Base-by-base conservation (phyloP, 2,329 filamentous ascomycete genomes). In the Xylogone sp. region DNA sequence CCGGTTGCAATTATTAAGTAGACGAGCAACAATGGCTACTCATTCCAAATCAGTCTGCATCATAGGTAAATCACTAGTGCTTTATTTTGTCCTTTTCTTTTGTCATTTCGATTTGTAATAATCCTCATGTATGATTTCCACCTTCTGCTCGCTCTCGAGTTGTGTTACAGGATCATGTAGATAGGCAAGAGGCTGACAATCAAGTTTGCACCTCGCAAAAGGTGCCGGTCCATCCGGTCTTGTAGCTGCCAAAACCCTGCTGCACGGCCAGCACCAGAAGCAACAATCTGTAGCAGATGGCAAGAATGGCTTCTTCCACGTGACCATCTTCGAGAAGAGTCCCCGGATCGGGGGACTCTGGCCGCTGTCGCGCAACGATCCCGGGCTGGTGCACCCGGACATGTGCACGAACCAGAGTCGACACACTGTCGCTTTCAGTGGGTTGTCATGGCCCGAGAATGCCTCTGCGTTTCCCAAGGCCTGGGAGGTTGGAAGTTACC, bases 331-430 rank as follows among this genome's bases (percentile, higher is more conserved):
- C 61, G 90, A 95, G 46, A 71, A 77, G 16, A 78, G 83, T 45
- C 63, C 75, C 29, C 76, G 80, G 39, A 76, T 93, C 16, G 90
- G 89, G 10, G 90, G 90, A 0, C 78, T 94, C n/a, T 95, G 90
- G 90, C 85, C 86, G 3, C 70, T 73, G 1, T 65, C 68, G 67
- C 69, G 12, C 75, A 72, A 49, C 58, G 69, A 2, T 82, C 84
- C 49, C n/a, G 69, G 59, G 1, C 70, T 81, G 39, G 70, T 86
- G 16, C 82, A 87, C 55, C 86, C 86, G 8, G 76, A 87, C 48
- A 87, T 88, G 75, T 74, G 81, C 16, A 81, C 81, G 3, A 95
- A 95, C 65, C 82, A 92, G 61, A 91, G 87, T 69, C 80, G 79
- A 44, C 89, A 90, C 67, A 90, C 88, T 0, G 83, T 94, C 56